phyloP scores from a whole-genome alignment of 2,329 filamentous ascomycete genomes.

The Colletotrichum brevisporum region DNA sequence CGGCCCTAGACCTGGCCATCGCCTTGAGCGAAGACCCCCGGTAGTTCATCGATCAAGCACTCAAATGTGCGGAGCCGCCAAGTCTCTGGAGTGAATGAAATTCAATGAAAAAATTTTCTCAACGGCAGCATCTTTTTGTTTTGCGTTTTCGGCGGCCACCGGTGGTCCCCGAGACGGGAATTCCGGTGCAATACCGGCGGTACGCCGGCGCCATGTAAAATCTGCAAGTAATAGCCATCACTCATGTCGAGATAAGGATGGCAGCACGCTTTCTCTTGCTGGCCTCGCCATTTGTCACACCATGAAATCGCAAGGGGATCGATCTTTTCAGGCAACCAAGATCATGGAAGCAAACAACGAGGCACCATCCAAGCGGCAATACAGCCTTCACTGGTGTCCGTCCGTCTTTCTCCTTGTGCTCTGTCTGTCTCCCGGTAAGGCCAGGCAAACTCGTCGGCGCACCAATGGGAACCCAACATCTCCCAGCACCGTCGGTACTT shows the following conservation, averaged over 20 bases:
- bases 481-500: constrained; percentile 3
- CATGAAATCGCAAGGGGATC: neutral
- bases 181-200: neutral
- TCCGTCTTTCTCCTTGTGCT: neutral
- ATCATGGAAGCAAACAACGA: neutral
- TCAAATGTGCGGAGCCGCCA: constrained; percentile 2
- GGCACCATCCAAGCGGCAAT: no score
- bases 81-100: neutral
- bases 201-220: neutral
- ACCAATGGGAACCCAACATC: neutral
- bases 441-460: neutral
- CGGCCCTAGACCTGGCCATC: neutral
- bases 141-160: no score
- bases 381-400: no score
- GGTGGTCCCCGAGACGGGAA: neutral
- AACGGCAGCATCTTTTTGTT: no score
- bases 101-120: neutral
- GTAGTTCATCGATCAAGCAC: constrained; percentile 1
- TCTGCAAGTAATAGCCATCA: constrained; percentile 10
- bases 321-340: neutral
- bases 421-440: neutral
- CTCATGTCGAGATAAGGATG: neutral
- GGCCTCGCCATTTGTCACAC: neutral
- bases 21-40: neutral
- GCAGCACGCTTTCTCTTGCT: neutral